Evolutionary conservation across 2,329 filamentous ascomycete species (phyloP), one percentile per base, ranked within the genome.

Genomic region (Cordyceps tenuipes): DNA sequence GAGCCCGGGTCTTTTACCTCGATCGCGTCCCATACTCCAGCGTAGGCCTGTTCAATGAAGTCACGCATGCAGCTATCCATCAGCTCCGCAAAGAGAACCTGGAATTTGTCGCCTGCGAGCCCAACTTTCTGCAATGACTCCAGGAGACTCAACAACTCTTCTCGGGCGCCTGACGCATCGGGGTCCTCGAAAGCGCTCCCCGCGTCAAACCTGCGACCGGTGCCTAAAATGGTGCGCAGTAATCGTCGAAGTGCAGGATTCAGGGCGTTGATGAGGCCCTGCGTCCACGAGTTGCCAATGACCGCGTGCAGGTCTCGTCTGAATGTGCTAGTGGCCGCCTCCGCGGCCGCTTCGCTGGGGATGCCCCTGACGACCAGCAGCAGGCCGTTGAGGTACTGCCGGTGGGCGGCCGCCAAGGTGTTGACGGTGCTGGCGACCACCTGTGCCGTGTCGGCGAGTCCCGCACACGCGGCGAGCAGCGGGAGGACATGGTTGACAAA

Each of bases 81-180:
- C 29, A 88, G 79, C 69, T 88, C 84, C 17, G 87, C 89, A 66
- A 91, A 87, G 41, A 88, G 76, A 34, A 87, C 80, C 67, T 91
- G 86, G 56, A 89, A 88, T 53, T 76, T 78, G 66, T 89, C 85
- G 29, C 86, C 87, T 1, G 85, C 85, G 19, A 91, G 74, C 0
- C 88, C 89, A 23, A 90, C 83, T 51, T 81, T 78, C 64, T 81
- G 76, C 17, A 91, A 73, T 9, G 82, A 80, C 53, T 81, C 78
- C 2, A 88, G 74, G 19, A 90, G 72, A 46, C 77, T 69, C 34
- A 83, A 71, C 51, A 89, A 72, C 54, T 82, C 79, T 36, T 77
- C 73, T 41, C 78, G 76, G 60, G 80, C 76, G 55, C 66, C 70
- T 3, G 75, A 69, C 10, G 73, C 68, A 43, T 67, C 66, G 36